Percentiles rank a stretch among this genome's conserved stretches.
These are phyloP conservation scores for Metschnikowia chrysomelidarum DNA, from an alignment of 805 yeast genomes.

Conservation along the genomic window DNA sequence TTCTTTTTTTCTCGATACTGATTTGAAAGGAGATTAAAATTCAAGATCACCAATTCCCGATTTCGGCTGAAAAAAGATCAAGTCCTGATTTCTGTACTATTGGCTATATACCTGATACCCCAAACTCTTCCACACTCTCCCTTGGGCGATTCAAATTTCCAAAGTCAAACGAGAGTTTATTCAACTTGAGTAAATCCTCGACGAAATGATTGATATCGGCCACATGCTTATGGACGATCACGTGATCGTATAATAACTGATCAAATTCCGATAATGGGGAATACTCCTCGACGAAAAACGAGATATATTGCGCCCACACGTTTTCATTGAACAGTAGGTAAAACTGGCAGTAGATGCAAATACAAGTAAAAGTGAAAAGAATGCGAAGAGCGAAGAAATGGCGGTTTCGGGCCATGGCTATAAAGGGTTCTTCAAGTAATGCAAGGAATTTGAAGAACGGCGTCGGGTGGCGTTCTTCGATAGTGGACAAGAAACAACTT, in stretches of 20 bases:
- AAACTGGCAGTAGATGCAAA: constrained; percentile 23
- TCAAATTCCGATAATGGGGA: constrained; percentile 9
- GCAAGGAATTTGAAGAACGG: constrained; percentile 33
- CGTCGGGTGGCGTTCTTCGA: constrained; percentile 25
- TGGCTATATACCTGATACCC: no score
- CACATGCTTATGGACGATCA: constrained; percentile 3
- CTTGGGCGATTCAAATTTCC: constrained; percentile 3
- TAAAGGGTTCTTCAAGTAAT: constrained; percentile 17
- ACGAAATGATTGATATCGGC: constrained; percentile 6
- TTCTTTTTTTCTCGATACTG: no score
- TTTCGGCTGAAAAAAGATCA: no score
- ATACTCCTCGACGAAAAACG: constrained; percentile 17
- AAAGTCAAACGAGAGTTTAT: constrained; percentile 5
- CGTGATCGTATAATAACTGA: constrained; percentile 7
- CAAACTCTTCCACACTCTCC: no score
- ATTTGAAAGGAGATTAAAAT: no score
- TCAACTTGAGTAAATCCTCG: constrained; percentile 3
- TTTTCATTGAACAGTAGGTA: constrained; percentile 21
- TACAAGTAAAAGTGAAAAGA: constrained; percentile 21
- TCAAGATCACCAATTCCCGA: no score
- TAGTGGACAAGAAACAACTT: constrained; percentile 13
- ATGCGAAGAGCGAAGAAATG: constrained; percentile 27
- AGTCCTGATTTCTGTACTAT: no score
- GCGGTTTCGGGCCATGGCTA: constrained; percentile 20
- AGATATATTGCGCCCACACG: constrained; percentile 29